Evolutionary conservation across 2,329 filamentous ascomycete species (phyloP), one percentile per base, ranked within the genome.

Genomic region (Neopestalotiopsis sp.): DNA sequence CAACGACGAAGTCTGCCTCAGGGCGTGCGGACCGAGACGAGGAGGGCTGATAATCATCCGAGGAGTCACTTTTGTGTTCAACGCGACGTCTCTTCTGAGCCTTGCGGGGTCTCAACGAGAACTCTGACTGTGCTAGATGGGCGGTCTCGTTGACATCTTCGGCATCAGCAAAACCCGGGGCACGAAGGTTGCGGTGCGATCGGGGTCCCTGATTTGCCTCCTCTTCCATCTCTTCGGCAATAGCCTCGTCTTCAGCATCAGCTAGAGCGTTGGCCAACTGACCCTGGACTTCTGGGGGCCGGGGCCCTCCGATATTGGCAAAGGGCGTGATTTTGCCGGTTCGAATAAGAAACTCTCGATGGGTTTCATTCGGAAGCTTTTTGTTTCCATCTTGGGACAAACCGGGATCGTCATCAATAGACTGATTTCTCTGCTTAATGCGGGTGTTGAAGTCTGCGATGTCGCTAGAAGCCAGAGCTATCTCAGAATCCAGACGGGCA

Each of bases 271-370:
- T 91, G 12, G 92, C 91, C 17, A 97, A 84, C 69, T 91, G 91
- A 1, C 91, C 91, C 59, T 91, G 86, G 2, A 90, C 85, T 3
- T 87, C 89, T 34, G 88, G 84, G 3, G 85, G 85, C 1, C 90
- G 83, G n/a, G 88, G 85, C 14, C 89, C 86, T 32, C 90, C 90
- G 74, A 97, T 88, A 71, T 91, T 93, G 7, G 94, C 93, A 76
- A 99, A 99, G 0, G 96, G 96, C 0, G 96, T 99, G 73, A 99
- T 98, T 81, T 98, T 98, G 70, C 96, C 96, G 0, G 95, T 99
- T 34, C 96, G 90, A 63, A 99, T 96, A 61, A 99, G 87, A 78
- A 93, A 99, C 61, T 97, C 95, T 65, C 95, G 89, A 70, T 94
- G 90, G 30, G 89, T 94, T 82, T 98, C 96, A 70, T 93, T 93